phyloP scores from a whole-genome alignment of 495 filamentous ascomycete genomes.

The Talaromyces nanjingensis region DNA sequence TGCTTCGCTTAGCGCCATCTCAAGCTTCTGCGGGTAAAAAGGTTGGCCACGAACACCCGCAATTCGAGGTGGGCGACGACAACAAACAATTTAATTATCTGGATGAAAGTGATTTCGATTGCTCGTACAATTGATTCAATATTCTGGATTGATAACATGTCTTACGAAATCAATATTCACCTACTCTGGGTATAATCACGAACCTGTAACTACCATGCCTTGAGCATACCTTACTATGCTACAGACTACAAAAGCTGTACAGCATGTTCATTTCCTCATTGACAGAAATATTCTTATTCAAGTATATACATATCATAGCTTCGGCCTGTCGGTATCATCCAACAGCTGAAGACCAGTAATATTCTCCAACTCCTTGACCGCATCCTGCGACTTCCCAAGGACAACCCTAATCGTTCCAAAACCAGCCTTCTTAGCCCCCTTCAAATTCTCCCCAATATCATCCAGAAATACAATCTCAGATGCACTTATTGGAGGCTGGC shows the following conservation, averaged over 20 bases:
- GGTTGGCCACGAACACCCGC: conserved; percentile 11
- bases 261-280: neutral
- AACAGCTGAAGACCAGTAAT: conserved; percentile 49
- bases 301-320: conserved; percentile 21
- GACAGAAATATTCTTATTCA: neutral
- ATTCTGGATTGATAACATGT: neutral
- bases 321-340: conserved; percentile 34
- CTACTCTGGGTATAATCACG: too few relatives aligned
- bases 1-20: conserved; percentile 36
- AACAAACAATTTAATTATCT: neutral
- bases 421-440: conserved; percentile 65
- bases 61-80: conserved; percentile 38
- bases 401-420: conserved; percentile 79
- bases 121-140: neutral
- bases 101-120: neutral
- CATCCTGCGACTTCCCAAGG: conserved; percentile 70
- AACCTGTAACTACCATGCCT: too few relatives aligned
- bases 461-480: conserved; percentile 82
- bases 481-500: conserved; percentile 48
- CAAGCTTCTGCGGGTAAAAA: conserved; percentile 1
- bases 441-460: conserved; percentile 93
- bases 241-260: too few relatives aligned
- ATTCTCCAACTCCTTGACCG: conserved; percentile 61
- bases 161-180: neutral
- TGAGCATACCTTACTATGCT: neutral